Conservation (phyloP, 441 rosid genomes). For the Arabidopsis hybrid region DNA sequence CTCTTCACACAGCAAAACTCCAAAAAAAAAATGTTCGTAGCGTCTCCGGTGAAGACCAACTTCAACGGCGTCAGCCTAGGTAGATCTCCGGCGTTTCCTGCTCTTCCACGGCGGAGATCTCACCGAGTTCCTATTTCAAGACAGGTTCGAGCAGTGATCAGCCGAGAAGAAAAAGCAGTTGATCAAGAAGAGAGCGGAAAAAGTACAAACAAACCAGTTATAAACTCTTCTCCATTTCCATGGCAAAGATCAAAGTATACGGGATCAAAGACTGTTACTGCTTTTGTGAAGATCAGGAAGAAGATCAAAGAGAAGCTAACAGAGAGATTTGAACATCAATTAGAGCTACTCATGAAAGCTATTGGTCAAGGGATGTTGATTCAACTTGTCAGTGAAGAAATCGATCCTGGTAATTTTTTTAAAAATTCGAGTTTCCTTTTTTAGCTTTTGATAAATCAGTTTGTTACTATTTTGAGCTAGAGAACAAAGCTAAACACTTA, state of each 20-base stretch:
- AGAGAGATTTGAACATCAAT: conserved; percentile 77
- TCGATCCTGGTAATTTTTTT: conserved; percentile 76
- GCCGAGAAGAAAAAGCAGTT: conserved; percentile 64
- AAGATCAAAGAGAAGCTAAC: conserved; percentile 73
- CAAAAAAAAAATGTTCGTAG: conserved; percentile 45
- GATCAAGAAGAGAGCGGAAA: conserved; percentile 51
- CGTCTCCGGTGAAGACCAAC: conserved; percentile 51
- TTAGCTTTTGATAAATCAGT: neutral
- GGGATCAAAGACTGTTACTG: conserved; percentile 56
- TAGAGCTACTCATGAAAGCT: conserved; percentile 76
- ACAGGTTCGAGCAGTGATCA: conserved; percentile 63
- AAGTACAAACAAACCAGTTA: conserved; percentile 33
- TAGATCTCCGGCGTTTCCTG: conserved; percentile 44
- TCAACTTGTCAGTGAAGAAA: conserved; percentile 82
- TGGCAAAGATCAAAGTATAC: conserved; percentile 39
- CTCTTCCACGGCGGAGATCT: conserved; percentile 23
- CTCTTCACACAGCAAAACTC: conserved; percentile 12
- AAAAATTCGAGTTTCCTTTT: neutral
- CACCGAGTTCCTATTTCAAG: conserved; percentile 17
- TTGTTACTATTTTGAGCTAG: conserved; percentile 21
- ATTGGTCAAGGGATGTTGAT: conserved; percentile 83
- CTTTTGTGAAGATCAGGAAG: conserved; percentile 77
- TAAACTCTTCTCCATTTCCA: conserved; percentile 28
- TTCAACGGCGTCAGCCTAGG: conserved; percentile 47
- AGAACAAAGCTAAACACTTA: conserved; percentile 27